Percentiles rank a stretch among this genome's conserved stretches.
These are phyloP conservation scores for Amaranthus cruentus DNA, from an alignment of 148 eudicot genomes.

Conservation along the genomic window DNA sequence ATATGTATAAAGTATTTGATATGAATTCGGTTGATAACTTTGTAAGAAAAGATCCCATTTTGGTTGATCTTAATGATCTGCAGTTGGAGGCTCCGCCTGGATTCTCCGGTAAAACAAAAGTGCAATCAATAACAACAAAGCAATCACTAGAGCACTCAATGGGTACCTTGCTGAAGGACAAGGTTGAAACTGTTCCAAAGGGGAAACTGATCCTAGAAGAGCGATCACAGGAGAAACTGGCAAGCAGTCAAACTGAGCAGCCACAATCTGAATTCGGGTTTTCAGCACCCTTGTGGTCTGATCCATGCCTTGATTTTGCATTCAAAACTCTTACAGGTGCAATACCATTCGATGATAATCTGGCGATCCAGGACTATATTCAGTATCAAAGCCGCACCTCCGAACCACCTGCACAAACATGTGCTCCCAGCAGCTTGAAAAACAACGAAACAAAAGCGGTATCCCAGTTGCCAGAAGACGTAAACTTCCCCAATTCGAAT, in stretches of 20 bases:
- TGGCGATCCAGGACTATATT: constrained; percentile 41
- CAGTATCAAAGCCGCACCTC: constrained; percentile 38
- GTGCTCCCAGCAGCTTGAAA: constrained; percentile 19
- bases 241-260: constrained; percentile 5
- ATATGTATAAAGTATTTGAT: neutral
- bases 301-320: constrained; percentile 84
- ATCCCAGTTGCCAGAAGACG: constrained; percentile 23
- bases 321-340: constrained; percentile 77
- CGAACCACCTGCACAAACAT: constrained; percentile 21
- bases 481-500: constrained; percentile 21
- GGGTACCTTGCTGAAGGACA: neutral
- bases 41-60: neutral
- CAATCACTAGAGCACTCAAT: constrained; percentile 13
- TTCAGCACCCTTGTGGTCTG: constrained; percentile 53
- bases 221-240: constrained; percentile 2
- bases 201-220: constrained; percentile 20
- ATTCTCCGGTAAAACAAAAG: constrained; percentile 7
- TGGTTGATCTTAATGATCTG: constrained; percentile 3
- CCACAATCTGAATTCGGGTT: constrained; percentile 28
- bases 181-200: constrained; percentile 3
- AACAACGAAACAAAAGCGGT: constrained; percentile 20
- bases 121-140: neutral
- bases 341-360: constrained; percentile 55
- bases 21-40: neutral
- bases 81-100: constrained; percentile 18